These are phyloP conservation scores for Prunus davidiana DNA, from an alignment of 306 rosid genomes.

Conservation along the genomic window DNA sequence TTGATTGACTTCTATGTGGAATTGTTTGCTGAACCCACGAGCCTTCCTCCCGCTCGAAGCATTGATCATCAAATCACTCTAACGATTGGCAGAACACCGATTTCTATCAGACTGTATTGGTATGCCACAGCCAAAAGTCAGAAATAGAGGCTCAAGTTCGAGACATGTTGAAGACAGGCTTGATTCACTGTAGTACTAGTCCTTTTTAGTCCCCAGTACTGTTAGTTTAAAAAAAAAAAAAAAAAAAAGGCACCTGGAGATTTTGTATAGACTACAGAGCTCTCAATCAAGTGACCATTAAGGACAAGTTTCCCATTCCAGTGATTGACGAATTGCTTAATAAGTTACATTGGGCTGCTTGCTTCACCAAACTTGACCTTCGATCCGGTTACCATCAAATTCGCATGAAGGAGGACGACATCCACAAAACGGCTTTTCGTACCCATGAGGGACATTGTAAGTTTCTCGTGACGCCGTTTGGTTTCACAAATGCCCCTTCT, in stretches of 20 bases:
- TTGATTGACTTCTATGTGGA: too few relatives aligned
- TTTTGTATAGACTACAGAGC: neutral
- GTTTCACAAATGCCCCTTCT: neutral
- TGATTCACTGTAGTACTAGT: neutral
- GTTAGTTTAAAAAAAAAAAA: neutral
- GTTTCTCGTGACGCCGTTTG: neutral
- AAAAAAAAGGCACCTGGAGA: neutral
- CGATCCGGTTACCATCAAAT: neutral
- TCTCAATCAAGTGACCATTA: neutral
- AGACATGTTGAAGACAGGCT: neutral
- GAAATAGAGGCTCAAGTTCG: neutral
- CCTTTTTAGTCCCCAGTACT: neutral
- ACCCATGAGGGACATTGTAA: neutral
- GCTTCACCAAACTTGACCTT: neutral
- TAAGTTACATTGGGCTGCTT: neutral
- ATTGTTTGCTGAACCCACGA: too few relatives aligned
- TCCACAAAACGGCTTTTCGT: neutral
- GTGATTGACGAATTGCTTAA: neutral
- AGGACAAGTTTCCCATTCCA: neutral
- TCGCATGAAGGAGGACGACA: accelerated
- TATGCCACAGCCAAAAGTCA: neutral
- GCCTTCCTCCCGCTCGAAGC: accelerated
- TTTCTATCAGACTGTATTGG: accelerated
- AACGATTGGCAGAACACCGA: accelerated
- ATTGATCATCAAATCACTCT: neutral